Evolutionary conservation across 768 basidiomycete genomes (phyloP), one percentile per base, ranked within the genome.

Genomic region (Lepiota subincarnata): DNA sequence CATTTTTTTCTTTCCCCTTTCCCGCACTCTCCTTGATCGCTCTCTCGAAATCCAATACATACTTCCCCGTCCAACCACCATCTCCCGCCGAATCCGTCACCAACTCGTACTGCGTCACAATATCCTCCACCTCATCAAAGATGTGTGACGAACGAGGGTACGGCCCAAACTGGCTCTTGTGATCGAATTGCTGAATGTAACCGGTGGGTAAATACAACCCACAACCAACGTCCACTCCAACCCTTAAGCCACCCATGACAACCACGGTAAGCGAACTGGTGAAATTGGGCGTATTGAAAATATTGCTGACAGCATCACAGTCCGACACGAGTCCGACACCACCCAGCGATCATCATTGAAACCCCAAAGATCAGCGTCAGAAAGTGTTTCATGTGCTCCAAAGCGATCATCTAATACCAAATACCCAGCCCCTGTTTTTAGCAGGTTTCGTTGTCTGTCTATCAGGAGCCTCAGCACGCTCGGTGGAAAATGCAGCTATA

Each of bases 81-180:
- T 1, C 76, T 74, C 53, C 82, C 80, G 10, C n/a, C n/a, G 98
- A 74, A 0, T 94, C 92, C 2, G 95, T 68, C 58, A 87, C 82
- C 14, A 97, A 75, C 65, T 99, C 97, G 66, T 83, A 97, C 0
- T 96, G 97, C 0, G 96, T 98, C 24, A 99, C 77, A 42, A 99
- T 97, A n/a, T n/a, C n/a, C n/a, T n/a, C n/a, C 55, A 79, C 80
- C 80, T 73, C 42, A 80, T 73, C 43, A 83, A 77, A 1, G 80
- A 79, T 0, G 76, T 71, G 53, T 81, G 82, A 16, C 77, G 74
- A 6, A 68, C 66, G 28, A 82, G 58, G 1, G 80, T 70, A 13
- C 56, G 62, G 58, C 73, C 68, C 13, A 84, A 69, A 50, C 78
- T 72, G 7, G 63, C 64, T 44, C 73, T 71, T 8, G 69, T 73